Conservation (phyloP, 345 rosid species). For the Salix udensis region DNA sequence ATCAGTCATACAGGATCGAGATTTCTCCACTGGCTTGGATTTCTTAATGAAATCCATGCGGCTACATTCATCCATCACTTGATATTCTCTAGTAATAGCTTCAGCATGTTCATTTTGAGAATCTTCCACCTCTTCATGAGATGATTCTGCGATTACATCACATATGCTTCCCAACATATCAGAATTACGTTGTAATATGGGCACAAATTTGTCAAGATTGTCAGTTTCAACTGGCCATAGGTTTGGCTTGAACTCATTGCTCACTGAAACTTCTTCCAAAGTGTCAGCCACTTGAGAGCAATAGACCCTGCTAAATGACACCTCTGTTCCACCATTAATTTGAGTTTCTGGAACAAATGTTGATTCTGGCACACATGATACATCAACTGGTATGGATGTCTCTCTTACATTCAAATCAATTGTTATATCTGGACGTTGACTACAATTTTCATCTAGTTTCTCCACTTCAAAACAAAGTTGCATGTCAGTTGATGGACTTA, state of each 20-base stretch:
- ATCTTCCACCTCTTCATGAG: conserved; percentile 45
- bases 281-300: conserved; percentile 36
- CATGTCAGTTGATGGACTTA: conserved; percentile 27
- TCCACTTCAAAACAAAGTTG: conserved; percentile 27
- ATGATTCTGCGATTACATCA: conserved; percentile 40
- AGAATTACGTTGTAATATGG: conserved; percentile 27
- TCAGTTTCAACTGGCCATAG: conserved; percentile 31
- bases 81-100: conserved; percentile 38
- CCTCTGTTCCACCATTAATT: conserved; percentile 43
- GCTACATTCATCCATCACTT: conserved; percentile 82
- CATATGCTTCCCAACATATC: conserved; percentile 33
- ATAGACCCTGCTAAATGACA: conserved; percentile 40
- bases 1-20: conserved; percentile 20
- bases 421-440: conserved; percentile 32
- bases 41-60: conserved; percentile 56
- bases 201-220: conserved; percentile 17
- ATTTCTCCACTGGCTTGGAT: conserved; percentile 27
- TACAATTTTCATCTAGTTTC: conserved; percentile 29
- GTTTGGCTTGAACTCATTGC: conserved; percentile 30
- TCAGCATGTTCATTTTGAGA: conserved; percentile 35
- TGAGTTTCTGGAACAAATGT: conserved; percentile 78
- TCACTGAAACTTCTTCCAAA: conserved; percentile 42
- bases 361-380: conserved; percentile 81
- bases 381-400: conserved; percentile 44
- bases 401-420: conserved; percentile 27